Evolutionary conservation across 2,329 filamentous ascomycete genomes (phyloP), one percentile per base, ranked within the genome.

Genomic region (Xylariales sp.): DNA sequence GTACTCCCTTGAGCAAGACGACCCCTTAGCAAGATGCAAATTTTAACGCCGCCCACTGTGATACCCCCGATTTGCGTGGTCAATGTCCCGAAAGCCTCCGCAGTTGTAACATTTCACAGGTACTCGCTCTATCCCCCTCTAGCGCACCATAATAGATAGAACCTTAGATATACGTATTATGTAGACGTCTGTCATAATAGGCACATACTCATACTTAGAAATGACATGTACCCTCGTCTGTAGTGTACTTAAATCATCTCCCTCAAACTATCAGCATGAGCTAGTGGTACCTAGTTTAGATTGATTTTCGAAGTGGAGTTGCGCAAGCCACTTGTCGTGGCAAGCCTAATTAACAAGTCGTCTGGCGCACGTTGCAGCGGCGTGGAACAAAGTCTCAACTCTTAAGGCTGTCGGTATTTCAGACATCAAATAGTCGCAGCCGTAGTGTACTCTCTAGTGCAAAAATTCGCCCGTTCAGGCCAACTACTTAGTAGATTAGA

Each of bases 301-400:
- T 9, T 30, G 36, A 46, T 52, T 63, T 53, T 23, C n/a, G 5
- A 18, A 46, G 54, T 52, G 54, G 54, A 49, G 62, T 46, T 46
- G 16, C 12, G 23, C 46, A 58, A 57, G 61, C 48, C 62, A 58
- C 32, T 30, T 36, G 41, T 45, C 18, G 18, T 28, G 62, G 46
- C 32, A 48, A 39, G 62, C 62, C 28, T 30, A 43, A 28, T 41
- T 41, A 41, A 4, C 39, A 41, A 12, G 39, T 14, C 14, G 39
- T 41, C 39, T 41, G 39, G 5, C 9, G 39, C 39, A 41, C 39
- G 5, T 14, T 12, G 39, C 39, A 41, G 39, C 14, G 9, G 39
- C 39, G 39, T 41, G 39, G 10, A 41, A 41, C 39, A 41, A 41
- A 41, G 39, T 41, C 39, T 12, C 12, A 41, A 41, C 3, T 41